phyloP scores from a whole-genome alignment of 2,329 filamentous ascomycete genomes.

The Diaporthe destruens region DNA sequence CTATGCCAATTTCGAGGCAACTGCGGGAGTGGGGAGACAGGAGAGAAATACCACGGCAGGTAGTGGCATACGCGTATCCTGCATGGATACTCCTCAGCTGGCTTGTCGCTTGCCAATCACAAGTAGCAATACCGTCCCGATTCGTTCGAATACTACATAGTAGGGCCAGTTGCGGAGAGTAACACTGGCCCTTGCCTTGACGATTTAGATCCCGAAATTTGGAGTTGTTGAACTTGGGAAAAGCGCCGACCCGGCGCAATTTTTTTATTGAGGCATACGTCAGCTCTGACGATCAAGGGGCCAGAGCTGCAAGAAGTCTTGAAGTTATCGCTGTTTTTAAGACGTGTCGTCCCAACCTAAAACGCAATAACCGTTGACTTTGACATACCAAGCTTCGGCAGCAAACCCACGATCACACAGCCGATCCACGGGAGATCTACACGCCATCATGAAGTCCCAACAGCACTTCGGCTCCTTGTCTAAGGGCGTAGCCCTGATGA shows the following conservation, averaged over 20 bases:
- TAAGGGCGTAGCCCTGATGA: slow-evolving; percentile 13
- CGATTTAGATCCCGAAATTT: slow-evolving; percentile 14
- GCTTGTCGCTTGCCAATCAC: neutral
- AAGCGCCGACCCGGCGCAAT: slow-evolving; percentile 10
- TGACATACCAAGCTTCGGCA: slow-evolving; percentile 21
- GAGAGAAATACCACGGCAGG: neutral
- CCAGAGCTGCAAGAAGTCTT: neutral
- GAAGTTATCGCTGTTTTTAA: neutral
- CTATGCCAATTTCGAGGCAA: neutral
- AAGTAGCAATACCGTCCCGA: slow-evolving; percentile 28
- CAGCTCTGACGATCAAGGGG: slow-evolving; percentile 13
- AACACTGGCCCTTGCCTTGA: neutral
- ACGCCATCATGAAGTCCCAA: slow-evolving; percentile 25
- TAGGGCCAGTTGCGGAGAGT: neutral
- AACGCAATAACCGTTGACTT: neutral
- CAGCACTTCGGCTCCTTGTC: slow-evolving; percentile 10
- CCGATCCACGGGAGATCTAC: slow-evolving; percentile 26
- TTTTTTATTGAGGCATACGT: slow-evolving; percentile 19
- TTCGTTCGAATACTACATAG: neutral
- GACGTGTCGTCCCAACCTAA: slow-evolving; percentile 6
- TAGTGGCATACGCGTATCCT: slow-evolving; percentile 13
- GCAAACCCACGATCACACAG: slow-evolving; percentile 7
- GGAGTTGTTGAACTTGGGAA: slow-evolving; percentile 24
- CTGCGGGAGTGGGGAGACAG: neutral
- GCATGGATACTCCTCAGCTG: slow-evolving; percentile 2